These are phyloP conservation scores for Vitis hybrid DNA, from an alignment of 177 flowering plant genomes.

Conservation along the genomic window DNA sequence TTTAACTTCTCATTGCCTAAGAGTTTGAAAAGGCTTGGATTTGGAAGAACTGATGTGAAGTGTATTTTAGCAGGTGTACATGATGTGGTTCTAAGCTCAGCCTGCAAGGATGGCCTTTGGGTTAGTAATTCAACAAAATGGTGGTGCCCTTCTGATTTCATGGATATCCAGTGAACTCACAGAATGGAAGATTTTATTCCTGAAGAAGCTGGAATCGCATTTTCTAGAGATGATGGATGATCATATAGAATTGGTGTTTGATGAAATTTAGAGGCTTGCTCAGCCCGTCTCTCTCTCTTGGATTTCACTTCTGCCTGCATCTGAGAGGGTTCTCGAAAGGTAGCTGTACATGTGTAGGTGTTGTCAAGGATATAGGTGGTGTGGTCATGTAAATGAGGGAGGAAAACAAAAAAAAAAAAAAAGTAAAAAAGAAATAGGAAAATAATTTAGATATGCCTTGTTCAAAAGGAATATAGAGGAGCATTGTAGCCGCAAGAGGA, in stretches of 20 bases:
- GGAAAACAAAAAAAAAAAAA: conserved; percentile 4
- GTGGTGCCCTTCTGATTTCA: neutral
- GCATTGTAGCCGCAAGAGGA: conserved; percentile 19
- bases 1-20: neutral
- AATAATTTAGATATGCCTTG: conserved; percentile 12
- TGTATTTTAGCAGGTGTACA: conserved; percentile 1
- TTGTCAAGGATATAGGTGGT: conserved; percentile 24
- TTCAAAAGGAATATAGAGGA: conserved; percentile 1
- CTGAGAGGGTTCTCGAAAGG: conserved; percentile 14
- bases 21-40: neutral
- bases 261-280: conserved; percentile 7
- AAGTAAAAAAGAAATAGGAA: conserved; percentile 13
- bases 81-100: conserved; percentile 1
- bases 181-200: neutral
- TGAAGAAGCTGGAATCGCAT: neutral
- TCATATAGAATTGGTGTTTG: neutral
- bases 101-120: conserved; percentile 3
- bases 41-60: neutral
- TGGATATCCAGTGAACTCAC: neutral
- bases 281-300: neutral
- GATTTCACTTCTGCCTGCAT: conserved; percentile 12
- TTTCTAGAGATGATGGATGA: neutral
- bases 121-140: neutral
- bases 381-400: conserved; percentile 30
- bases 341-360: conserved; percentile 34